Evolutionary conservation across 202 grass and related monocot species (phyloP).

Genomic region (Carex sylvatica): DNA sequence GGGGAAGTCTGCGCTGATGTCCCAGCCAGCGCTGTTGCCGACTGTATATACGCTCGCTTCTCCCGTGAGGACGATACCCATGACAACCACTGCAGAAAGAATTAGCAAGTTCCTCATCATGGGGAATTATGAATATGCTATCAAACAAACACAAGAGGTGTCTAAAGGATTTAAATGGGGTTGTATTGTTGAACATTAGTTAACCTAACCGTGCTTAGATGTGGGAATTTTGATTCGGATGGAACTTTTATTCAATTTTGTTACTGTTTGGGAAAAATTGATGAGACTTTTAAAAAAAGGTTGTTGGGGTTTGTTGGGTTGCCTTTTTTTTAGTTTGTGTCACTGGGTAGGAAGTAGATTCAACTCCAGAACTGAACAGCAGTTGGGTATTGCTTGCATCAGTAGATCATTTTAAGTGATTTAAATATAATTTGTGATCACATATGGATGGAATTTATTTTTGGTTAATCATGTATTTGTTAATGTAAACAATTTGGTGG

Average conservation of each 20-base stretch:
- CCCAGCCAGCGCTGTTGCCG: constrained; percentile 73
- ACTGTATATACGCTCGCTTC: constrained; percentile 48
- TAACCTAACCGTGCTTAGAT: constrained; percentile 40
- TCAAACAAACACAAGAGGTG: constrained; percentile 4
- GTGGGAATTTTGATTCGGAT: neutral
- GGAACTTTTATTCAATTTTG: neutral
- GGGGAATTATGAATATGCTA: constrained; percentile 6
- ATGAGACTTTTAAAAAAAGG: neutral
- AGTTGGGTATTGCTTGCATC: neutral
- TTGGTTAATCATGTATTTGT: neutral
- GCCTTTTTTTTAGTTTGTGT: neutral
- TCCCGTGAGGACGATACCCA: neutral
- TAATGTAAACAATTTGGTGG: neutral
- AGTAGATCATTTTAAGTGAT: neutral
- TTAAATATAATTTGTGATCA: neutral
- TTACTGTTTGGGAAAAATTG: neutral
- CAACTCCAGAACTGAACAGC: constrained; percentile 1
- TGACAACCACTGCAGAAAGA: constrained; percentile 26
- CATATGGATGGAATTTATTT: neutral
- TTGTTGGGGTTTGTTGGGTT: constrained; percentile 28
- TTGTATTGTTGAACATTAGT: constrained; percentile 50
- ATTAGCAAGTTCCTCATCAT: constrained; percentile 42
- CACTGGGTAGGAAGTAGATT: constrained; percentile 14
- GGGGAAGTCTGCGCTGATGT: constrained; percentile 54
- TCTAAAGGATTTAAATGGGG: constrained; percentile 18